phyloP scores from a whole-genome alignment of 805 yeast genomes.

The Sugiyamaella valdiviana region DNA sequence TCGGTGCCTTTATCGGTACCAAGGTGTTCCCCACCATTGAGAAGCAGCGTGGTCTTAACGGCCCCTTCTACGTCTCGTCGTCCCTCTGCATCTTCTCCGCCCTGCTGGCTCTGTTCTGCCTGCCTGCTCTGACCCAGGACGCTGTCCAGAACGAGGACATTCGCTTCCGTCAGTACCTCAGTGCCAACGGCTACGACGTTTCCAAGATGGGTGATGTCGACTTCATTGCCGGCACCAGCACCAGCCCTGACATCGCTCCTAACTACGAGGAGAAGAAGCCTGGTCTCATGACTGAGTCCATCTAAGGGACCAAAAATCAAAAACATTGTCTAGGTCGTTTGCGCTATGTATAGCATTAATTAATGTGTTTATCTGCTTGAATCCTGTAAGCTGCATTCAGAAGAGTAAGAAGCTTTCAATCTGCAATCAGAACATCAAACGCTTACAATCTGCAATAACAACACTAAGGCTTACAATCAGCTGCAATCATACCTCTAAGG shows the following conservation, averaged over 20 bases:
- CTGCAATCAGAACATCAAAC: no score
- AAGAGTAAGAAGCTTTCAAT: no score
- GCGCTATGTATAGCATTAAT: not conserved
- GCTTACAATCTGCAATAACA: no score
- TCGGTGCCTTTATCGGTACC: conserved; percentile 90
- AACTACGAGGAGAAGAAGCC: conserved; percentile 2
- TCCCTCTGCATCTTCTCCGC: conserved; percentile 71
- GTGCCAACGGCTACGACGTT: conserved; percentile 63
- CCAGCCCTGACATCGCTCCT: not conserved
- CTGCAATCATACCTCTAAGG: no score
- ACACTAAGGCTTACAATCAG: no score
- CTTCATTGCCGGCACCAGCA: conserved; percentile 2
- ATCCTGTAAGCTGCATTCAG: no score
- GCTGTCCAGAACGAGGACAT: conserved; percentile 74
- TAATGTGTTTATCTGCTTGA: no score
- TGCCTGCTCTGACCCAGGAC: conserved; percentile 80
- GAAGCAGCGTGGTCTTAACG: conserved; percentile 52
- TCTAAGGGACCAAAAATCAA: not conserved
- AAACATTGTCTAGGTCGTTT: not conserved
- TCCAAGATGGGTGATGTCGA: conserved; percentile 44
- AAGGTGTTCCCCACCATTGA: conserved; percentile 81
- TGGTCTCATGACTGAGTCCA: not conserved
- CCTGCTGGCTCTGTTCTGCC: conserved; percentile 55
- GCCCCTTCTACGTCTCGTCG: conserved; percentile 79
- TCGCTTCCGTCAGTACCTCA: conserved; percentile 61